A percentile compares a stretch with the other conserved stretches of the same genome.
Evolutionary conservation across 2,329 filamentous ascomycete species (phyloP).

Genomic region (Trichothecium roseum): DNA sequence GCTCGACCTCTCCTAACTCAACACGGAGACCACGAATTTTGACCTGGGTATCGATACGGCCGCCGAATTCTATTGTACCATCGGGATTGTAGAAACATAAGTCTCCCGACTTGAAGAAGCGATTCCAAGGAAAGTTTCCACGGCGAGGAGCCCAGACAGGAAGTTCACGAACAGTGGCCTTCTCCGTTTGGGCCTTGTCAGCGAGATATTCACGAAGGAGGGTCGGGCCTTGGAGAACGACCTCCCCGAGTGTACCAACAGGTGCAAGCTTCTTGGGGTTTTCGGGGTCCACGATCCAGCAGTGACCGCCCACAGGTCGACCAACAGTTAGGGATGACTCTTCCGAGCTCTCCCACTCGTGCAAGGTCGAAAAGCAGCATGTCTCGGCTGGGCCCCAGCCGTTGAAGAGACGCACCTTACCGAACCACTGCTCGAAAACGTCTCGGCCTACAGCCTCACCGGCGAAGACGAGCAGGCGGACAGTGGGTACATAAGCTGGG

Average conservation of each 20-base stretch:
- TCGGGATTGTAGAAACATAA: constrained; percentile 11
- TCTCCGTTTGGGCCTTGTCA: constrained; percentile 11
- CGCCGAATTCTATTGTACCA: constrained; percentile 28
- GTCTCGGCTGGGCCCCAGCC: constrained; percentile 7
- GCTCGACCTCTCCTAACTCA: constrained; percentile 15
- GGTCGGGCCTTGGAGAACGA: constrained; percentile 8
- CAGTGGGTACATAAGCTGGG: not conserved
- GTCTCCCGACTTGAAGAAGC: constrained; percentile 6
- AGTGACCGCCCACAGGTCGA: constrained; percentile 1
- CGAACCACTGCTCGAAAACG: constrained; percentile 1
- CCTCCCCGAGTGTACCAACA: constrained; percentile 8
- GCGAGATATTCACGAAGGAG: constrained; percentile 7
- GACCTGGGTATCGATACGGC: constrained; percentile 43
- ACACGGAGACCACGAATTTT: constrained; percentile 44
- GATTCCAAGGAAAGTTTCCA: constrained; percentile 5
- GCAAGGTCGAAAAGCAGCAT: constrained; percentile 4
- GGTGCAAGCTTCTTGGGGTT: constrained; percentile 7
- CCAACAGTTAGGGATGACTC: constrained; percentile 4
- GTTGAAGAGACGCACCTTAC: constrained; percentile 4
- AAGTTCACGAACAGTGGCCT: constrained; percentile 9
- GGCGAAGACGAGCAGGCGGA: constrained; percentile 1
- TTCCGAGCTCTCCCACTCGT: not conserved
- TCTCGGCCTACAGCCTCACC: not conserved
- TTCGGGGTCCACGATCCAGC: constrained; percentile 8
- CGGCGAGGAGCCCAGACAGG: constrained; percentile 11